Conservation (phyloP, 2,329 filamentous ascomycete species). For the Diplodia mutila region DNA sequence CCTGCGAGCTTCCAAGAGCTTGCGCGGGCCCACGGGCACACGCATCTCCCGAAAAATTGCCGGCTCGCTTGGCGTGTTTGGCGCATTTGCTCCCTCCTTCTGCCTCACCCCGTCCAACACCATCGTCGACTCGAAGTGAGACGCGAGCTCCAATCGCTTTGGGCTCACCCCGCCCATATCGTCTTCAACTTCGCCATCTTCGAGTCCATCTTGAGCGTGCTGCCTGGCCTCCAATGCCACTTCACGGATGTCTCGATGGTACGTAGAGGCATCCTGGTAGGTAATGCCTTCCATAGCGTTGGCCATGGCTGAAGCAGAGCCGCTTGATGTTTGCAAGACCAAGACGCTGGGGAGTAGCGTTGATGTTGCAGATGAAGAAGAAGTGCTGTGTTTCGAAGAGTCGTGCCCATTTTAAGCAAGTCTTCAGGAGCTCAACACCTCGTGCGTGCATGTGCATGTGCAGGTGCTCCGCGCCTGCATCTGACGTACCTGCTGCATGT, state of each 20-base stretch:
- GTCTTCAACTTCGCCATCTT: not conserved
- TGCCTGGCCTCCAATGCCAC: not conserved
- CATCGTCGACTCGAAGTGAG: constrained; percentile 21
- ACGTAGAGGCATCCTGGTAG: constrained; percentile 23
- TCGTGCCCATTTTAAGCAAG: not conserved
- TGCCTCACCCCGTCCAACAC: constrained; percentile 4
- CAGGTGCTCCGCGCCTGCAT: not conserved
- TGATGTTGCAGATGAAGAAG: not conserved
- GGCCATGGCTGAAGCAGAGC: not conserved
- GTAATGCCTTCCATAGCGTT: constrained; percentile 22
- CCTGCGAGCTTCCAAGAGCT: constrained; percentile 22
- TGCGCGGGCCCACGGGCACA: constrained; percentile 20
- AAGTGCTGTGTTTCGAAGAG: not conserved
- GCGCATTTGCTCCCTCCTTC: not conserved
- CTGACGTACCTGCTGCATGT: not conserved
- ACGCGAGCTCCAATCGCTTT: constrained; percentile 7
- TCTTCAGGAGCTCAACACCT: not conserved
- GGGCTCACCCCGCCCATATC: not conserved
- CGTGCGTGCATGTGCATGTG: not conserved
- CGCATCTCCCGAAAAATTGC: not conserved
- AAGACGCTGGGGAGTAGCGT: not conserved
- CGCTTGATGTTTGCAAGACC: not conserved
- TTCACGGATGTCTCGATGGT: constrained; percentile 22
- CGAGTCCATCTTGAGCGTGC: not conserved
- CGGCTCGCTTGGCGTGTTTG: constrained; percentile 6